phyloP scores from a whole-genome alignment of 139 green algal species.

The Spirogloea muscicola region DNA sequence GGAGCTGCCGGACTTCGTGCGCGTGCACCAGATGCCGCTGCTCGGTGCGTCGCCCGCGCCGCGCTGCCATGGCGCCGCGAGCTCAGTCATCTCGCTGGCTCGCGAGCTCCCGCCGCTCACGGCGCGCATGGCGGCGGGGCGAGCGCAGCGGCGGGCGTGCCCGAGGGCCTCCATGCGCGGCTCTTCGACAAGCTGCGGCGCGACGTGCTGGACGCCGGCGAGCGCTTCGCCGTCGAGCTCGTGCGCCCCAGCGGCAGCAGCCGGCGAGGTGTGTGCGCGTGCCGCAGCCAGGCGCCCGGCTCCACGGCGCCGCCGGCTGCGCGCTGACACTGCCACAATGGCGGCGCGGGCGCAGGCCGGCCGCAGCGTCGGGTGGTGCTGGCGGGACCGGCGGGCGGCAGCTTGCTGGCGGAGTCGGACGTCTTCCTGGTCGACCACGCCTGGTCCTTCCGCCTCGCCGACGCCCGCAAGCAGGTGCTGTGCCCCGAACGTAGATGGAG shows the following conservation, averaged over 20 bases:
- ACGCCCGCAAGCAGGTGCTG: slow-evolving; percentile 34
- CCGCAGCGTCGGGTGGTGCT: slow-evolving; percentile 7
- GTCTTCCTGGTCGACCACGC: slow-evolving; percentile 41
- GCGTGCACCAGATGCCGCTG: slow-evolving; percentile 24
- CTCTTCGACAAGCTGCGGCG: slow-evolving; percentile 26
- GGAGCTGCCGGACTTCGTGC: slow-evolving; percentile 28
- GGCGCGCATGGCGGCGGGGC: no score
- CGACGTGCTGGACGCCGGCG: slow-evolving; percentile 21
- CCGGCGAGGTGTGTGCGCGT: no score
- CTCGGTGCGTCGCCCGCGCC: no score
- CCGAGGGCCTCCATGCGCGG: background rate
- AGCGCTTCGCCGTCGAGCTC: slow-evolving; percentile 19
- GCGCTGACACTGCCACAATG: no score
- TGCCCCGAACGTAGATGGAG: no score
- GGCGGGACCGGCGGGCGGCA: background rate
- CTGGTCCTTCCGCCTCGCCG: slow-evolving; percentile 30
- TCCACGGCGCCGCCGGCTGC: background rate
- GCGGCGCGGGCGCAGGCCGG: slow-evolving; percentile 7
- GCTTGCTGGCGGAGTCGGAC: slow-evolving; percentile 9
- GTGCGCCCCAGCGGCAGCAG: no score
- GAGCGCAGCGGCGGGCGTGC: background rate
- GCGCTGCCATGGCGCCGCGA: no score
- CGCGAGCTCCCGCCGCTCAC: no score
- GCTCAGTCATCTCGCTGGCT: no score
- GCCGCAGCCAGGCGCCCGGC: no score